Percentiles rank a stretch among this genome's conserved stretches.
Conservation (phyloP, 495 filamentous ascomycete species). For the Aspergillus cristatus region DNA sequence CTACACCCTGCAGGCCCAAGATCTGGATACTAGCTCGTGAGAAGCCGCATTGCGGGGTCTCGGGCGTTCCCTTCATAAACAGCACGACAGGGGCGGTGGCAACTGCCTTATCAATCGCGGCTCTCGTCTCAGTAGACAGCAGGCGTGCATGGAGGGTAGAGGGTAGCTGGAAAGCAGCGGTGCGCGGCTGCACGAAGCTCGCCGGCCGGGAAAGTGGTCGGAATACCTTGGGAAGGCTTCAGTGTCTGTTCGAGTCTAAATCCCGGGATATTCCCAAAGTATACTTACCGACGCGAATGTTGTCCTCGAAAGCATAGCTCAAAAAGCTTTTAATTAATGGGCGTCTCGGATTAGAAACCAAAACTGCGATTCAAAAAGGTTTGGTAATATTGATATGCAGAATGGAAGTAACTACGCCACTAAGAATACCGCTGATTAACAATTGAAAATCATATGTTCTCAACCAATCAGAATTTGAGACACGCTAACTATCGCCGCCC, state of each 20-base stretch:
- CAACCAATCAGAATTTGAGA: no score
- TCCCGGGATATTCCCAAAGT: not conserved
- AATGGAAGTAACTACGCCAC: no score
- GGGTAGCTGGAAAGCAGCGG: slow-evolving; percentile 19
- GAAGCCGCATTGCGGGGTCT: slow-evolving; percentile 96
- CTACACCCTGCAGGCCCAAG: slow-evolving; percentile 85
- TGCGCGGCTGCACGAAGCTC: slow-evolving; percentile 15
- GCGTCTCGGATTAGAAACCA: no score
- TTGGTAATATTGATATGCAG: no score
- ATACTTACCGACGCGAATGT: slow-evolving; percentile 23
- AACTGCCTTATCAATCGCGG: slow-evolving; percentile 83
- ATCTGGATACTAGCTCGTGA: slow-evolving; percentile 93
- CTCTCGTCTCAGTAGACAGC: slow-evolving; percentile 64
- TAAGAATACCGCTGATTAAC: no score
- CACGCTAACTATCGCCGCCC: no score
- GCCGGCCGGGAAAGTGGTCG: slow-evolving; percentile 27
- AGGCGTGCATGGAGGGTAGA: slow-evolving; percentile 44
- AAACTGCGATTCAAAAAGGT: no score
- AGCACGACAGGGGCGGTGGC: slow-evolving; percentile 80
- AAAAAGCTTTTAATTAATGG: no score
- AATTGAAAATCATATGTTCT: no score
- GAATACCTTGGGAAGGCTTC: slow-evolving; percentile 22
- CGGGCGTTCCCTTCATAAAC: slow-evolving; percentile 98
- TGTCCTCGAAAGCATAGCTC: slow-evolving; percentile 31
- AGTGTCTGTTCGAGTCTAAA: slow-evolving; percentile 4